Base-by-base conservation (phyloP, 2,329 filamentous ascomycete genomes). In the Sarocladium brachiariae region DNA sequence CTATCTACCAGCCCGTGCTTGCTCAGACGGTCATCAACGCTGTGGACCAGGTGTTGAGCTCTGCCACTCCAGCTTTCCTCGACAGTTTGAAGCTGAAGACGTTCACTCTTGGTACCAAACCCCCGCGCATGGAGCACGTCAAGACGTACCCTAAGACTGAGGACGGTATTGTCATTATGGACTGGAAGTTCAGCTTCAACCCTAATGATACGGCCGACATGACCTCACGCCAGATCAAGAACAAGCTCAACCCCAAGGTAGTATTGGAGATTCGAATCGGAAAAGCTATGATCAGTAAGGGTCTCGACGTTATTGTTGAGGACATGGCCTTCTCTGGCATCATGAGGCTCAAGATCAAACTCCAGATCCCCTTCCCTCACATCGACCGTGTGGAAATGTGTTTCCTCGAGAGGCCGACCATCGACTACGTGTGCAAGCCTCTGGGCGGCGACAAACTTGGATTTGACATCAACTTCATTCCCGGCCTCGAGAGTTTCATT, bases 111-210 rank as follows among this genome's bases (percentile, higher is more conserved):
- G 93, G 93, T 51, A 91, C 88, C 8, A 99, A 99, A 70, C 92
- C 93, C 24, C 95, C 95, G 5, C 84, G 93, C 25, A 81, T 99
- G 75, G 93, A 99, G 70, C 91, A 97, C 63, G 93, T 99, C 68
- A 97, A 96, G 75, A 96, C 93, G 0, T 96, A 99, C 60, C 92
- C 92, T 52, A 95, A 93, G 68, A 89, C 88, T 1, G 89, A 96
- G 59, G 91, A 96, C 56, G 93, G 99, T 63, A 84, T 91, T 52
- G 89, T 99, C 37, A 81, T 97, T 62, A 99, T 99, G 93, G 93
- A 99, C 66, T 99, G 93, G 93, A 96, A 95, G 63, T 99, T 99
- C 70, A 97, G 92, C 76, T 99, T 99, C 72, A 97, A 89, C 0
- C 93, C 93, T 30, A 97, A 93, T 58, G 95, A 99, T 67, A 87